phyloP scores from a whole-genome alignment of 306 rosid species.

The Argentina anserina region DNA sequence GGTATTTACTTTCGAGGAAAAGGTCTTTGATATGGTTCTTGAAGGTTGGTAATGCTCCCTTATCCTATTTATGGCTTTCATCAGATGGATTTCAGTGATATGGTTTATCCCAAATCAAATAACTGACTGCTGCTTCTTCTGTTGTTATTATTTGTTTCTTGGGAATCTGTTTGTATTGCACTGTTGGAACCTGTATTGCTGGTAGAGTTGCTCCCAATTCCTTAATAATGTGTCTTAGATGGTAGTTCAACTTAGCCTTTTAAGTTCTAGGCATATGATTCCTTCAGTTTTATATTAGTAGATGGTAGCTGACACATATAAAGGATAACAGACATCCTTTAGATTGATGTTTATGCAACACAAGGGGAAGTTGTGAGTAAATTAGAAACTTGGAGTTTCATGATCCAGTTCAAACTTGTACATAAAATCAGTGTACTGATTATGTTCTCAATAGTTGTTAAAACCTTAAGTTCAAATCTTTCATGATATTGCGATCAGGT shows the following conservation, averaged over 20 bases:
- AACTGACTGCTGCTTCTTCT: background rate
- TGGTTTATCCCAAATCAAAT: background rate
- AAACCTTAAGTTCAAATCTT: background rate
- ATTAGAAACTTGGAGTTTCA: background rate
- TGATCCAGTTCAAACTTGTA: background rate
- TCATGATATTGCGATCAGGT: background rate
- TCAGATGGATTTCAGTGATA: background rate
- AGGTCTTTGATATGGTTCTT: slow-evolving; percentile 88
- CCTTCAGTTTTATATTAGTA: background rate
- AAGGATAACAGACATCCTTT: background rate
- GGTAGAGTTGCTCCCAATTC: background rate
- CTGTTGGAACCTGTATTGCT: background rate
- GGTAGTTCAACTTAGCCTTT: background rate
- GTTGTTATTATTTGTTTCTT: background rate
- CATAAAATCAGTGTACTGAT: background rate
- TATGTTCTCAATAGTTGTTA: background rate
- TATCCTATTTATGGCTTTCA: slow-evolving; percentile 1
- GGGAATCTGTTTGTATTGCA: background rate
- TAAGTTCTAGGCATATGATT: background rate
- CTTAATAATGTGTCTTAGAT: background rate
- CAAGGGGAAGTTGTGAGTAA: background rate
- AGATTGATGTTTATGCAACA: background rate
- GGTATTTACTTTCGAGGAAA: slow-evolving; percentile 82
- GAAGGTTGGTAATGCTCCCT: slow-evolving; percentile 55
- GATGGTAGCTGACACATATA: background rate